A percentile compares a stretch with the other conserved stretches of the same genome.
Conservation (phyloP, 2,329 filamentous ascomycete genomes). For the Botrytis elliptica region DNA sequence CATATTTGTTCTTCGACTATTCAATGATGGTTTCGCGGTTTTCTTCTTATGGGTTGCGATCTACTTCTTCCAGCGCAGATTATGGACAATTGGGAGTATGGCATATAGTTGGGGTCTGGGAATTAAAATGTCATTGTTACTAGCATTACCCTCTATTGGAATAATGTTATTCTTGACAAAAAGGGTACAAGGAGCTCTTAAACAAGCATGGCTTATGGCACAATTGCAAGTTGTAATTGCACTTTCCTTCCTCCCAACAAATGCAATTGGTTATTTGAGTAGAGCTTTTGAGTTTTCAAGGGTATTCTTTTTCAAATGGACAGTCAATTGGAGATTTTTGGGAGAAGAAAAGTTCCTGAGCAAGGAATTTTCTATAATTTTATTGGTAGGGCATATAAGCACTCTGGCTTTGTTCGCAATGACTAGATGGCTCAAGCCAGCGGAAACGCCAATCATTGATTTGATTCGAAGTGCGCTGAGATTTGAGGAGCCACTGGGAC, state of each 20-base stretch:
- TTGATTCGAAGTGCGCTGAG: slow-evolving; percentile 41
- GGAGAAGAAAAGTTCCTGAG: slow-evolving; percentile 78
- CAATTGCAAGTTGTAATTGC: slow-evolving; percentile 72
- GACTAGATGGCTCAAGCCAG: slow-evolving; percentile 61
- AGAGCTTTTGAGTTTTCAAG: slow-evolving; percentile 88
- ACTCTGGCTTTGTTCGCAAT: slow-evolving; percentile 56
- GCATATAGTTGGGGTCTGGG: slow-evolving; percentile 77
- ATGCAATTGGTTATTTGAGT: slow-evolving; percentile 69
- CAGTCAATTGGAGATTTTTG: slow-evolving; percentile 98
- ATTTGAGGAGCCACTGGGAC: slow-evolving; percentile 39
- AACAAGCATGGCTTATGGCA: slow-evolving; percentile 67
- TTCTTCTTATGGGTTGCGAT: slow-evolving; percentile 83
- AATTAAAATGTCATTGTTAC: slow-evolving; percentile 91
- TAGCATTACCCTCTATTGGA: slow-evolving; percentile 78
- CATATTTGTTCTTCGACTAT: slow-evolving; percentile 86
- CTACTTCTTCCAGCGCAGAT: slow-evolving; percentile 69
- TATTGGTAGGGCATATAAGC: slow-evolving; percentile 56
- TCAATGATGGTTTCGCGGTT: slow-evolving; percentile 91
- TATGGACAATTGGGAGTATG: slow-evolving; percentile 71
- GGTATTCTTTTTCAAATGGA: slow-evolving; percentile 96
- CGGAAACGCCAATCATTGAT: slow-evolving; percentile 48
- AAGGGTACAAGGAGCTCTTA: slow-evolving; percentile 64
- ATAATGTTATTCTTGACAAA: slow-evolving; percentile 72
- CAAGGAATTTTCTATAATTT: slow-evolving; percentile 55
- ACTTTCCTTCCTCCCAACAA: slow-evolving; percentile 66